A percentile compares a stretch with the other conserved stretches of the same genome.
Conservation (phyloP, 2,329 filamentous ascomycete species). For the Epichloe sp. region DNA sequence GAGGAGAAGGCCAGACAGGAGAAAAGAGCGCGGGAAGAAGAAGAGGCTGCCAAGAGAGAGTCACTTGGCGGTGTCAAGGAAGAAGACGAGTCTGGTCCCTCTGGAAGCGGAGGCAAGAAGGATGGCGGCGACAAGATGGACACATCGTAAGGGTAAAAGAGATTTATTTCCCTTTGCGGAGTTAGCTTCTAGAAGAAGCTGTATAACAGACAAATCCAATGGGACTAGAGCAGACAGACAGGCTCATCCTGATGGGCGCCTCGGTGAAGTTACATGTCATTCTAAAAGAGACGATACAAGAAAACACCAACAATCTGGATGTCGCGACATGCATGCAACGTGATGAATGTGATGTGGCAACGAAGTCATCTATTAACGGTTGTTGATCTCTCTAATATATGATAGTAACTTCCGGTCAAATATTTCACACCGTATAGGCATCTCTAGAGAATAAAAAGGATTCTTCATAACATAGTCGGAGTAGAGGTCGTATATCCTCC, state of each 20-base stretch:
- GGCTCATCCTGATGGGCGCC: too few relatives aligned
- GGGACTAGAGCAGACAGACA: background rate
- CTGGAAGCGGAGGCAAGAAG: conserved; percentile 28
- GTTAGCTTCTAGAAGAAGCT: conserved; percentile 20
- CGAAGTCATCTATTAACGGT: conserved; percentile 26
- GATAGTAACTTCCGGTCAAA: conserved; percentile 79
- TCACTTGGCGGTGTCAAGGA: conserved; percentile 73
- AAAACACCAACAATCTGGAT: too few relatives aligned
- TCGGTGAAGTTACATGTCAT: too few relatives aligned
- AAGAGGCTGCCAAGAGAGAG: conserved; percentile 58
- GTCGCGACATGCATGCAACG: too few relatives aligned
- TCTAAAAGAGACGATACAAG: too few relatives aligned
- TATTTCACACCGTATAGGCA: conserved; percentile 89
- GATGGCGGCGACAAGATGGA: conserved; percentile 67
- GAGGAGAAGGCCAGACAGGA: conserved; percentile 93
- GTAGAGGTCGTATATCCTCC: conserved; percentile 86
- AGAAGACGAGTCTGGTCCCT: conserved; percentile 52
- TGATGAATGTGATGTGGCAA: background rate
- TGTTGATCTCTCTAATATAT: conserved; percentile 64
- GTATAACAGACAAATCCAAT: conserved; percentile 5
- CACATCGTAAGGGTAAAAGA: conserved; percentile 43
- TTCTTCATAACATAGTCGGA: conserved; percentile 99
- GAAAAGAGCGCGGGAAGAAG: conserved; percentile 65
- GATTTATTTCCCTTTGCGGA: background rate
- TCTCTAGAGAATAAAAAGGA: conserved; percentile 94